Evolutionary conservation across 1,284 basidiomycete genomes (phyloP), one percentile per base, ranked within the genome.

Genomic region (Trichosporon sp.): DNA sequence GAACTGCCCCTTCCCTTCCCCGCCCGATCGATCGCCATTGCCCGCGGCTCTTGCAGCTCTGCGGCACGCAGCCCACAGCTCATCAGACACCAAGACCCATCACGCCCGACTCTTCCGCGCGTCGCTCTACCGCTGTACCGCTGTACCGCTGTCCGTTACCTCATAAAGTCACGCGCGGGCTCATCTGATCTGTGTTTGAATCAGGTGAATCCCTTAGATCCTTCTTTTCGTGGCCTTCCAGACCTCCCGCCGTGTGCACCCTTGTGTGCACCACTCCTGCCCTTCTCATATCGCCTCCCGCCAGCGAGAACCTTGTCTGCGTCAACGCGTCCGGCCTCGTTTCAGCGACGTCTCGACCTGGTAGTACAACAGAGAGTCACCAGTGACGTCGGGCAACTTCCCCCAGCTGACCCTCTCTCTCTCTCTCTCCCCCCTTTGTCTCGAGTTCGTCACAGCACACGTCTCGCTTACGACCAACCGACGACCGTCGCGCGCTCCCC

Each of bases 131-230:
- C 11, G 26, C 31, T 8, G 16, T 26, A 26, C 26, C 26, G 32
- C 16, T 32, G 32, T 16, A 12, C 35, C 19, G 19, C 51, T 48
- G 16, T 16, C 51, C 51, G 51, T 54, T 54, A 54, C 51, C 10
- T 19, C 59, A 37, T 37, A 63, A 63, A 63, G 59, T 63, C 59
- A 63, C 59, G 59, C 59, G 59, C 31, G 59, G 59, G 59, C 32
- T 63, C 59, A 63, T 63, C 59, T 63, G 59, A 63, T 63, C 59
- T 37, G 31, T 35, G 59, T 35, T 11, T 63, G 59, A 63, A 63
- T 63, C 59, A 63, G 59, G 5, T 14, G 31, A 35, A 37, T 63
- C 59, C 59, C 59, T 54, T 63, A 63, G 59, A 63, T 63, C 59
- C 59, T 63, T 26, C 19, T 35, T 35, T 63, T 63, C 59, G 35